Base-by-base conservation (phyloP, 768 basidiomycete species). In the Phaeolepiota aurea region DNA sequence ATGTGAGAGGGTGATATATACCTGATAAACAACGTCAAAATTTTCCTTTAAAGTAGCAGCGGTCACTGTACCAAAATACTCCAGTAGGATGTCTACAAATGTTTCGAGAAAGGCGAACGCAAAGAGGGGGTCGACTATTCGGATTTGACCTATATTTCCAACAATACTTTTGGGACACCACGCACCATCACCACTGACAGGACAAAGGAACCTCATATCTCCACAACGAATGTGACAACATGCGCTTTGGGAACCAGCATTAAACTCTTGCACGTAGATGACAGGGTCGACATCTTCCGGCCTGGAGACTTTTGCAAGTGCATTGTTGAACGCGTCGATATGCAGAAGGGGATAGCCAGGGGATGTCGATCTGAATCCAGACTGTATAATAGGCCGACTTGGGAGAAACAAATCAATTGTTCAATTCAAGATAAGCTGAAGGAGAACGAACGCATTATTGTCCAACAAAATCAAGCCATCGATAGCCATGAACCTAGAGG, bases 21-120 rank as follows among this genome's bases (percentile, higher is more conserved):
- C 90, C 70, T 94, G 92, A 54, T 97, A 94, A 4, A 96, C 91
- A 18, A 89, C 77, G 53, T 97, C 93, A 58, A 96, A 94, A 58
- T 94, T 88, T 45, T 96, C 91, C 51, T 80, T 87, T 48, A 97
- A 62, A 2, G 77, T 81, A 3, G 76, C 72, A 18, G 86, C 77
- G 21, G 84, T 87, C 16, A 93, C 69, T n/a, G 78, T 74, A 16
- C 88, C 91, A 48, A 96, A 80, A 55, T 97, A 97, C 45, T 94
- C 89, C 37, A 70, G 66, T 33, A 97, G 62, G 34, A 93, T 83
- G 38, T 87, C 82, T 25, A 86, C 61, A 56, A 97, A 93, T 1
- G 85, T 79, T 54, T 87, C 79, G 20, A 96, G 58, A 56, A 94
- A 96, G 0, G 90, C 74, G 54, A 97, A 92, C 5, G 85, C 91